phyloP scores from a whole-genome alignment of 371 early-diverging fungal genomes.

The Saksenaea oblongispora region DNA sequence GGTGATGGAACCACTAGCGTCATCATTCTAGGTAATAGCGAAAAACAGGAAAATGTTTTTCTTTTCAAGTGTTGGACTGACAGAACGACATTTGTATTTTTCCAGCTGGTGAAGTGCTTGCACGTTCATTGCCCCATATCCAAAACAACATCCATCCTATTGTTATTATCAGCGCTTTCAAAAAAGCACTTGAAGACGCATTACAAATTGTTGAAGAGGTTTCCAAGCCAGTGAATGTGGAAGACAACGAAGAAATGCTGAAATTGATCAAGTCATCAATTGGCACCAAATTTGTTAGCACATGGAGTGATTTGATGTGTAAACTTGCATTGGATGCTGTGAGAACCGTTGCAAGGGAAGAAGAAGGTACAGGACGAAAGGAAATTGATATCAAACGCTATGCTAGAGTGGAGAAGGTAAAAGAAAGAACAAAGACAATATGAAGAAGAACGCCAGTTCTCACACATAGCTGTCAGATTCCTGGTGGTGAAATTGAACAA shows the following conservation, averaged over 20 bases:
- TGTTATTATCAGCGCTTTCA: constrained; percentile 93
- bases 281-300: constrained; percentile 96
- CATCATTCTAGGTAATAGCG: constrained; percentile 88
- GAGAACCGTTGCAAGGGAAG: constrained; percentile 81
- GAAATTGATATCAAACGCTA: constrained; percentile 98
- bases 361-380: constrained; percentile 68
- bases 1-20: constrained; percentile 99
- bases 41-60: not conserved
- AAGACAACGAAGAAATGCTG: constrained; percentile 87
- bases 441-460: not conserved
- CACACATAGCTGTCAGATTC: constrained; percentile 66
- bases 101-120: constrained; percentile 94
- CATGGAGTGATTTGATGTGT: constrained; percentile 98
- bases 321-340: constrained; percentile 96
- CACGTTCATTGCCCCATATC: constrained; percentile 90
- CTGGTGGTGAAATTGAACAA: constrained; percentile 97
- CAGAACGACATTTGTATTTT: constrained; percentile 2
- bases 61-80: not conserved
- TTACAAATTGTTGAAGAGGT: constrained; percentile 83
- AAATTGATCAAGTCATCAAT: constrained; percentile 89
- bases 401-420: constrained; percentile 96
- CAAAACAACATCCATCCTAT: constrained; percentile 99
- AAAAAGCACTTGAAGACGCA: constrained; percentile 92
- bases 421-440: not conserved
- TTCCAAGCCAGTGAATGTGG: constrained; percentile 82